Percentiles rank a stretch among this genome's conserved stretches.
These are phyloP conservation scores for Ceratobasidium sp. DNA, from an alignment of 1,284 basidiomycete species.

Conservation along the genomic window DNA sequence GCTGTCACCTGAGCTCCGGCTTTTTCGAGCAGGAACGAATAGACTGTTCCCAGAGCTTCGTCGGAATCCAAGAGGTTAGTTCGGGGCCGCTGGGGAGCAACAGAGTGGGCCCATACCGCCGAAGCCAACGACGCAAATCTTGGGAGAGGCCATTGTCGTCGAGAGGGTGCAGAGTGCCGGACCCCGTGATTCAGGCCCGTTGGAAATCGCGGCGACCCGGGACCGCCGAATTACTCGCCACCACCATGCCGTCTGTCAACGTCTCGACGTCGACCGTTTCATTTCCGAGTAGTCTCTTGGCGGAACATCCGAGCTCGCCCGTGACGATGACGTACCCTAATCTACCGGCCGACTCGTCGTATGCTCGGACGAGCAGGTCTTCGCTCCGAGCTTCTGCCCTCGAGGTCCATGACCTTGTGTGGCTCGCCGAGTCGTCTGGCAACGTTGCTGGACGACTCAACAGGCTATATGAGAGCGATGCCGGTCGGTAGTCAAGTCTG, in stretches of 20 bases:
- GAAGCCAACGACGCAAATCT: conserved; percentile 52
- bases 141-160: conserved; percentile 28
- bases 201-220: conserved; percentile 19
- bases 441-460: conserved; percentile 39
- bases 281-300: conserved; percentile 30
- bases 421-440: conserved; percentile 45
- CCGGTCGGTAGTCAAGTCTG: conserved; percentile 17
- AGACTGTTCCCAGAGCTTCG: conserved; percentile 57
- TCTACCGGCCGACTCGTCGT: conserved; percentile 35
- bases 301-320: conserved; percentile 25
- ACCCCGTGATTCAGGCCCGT: conserved; percentile 22
- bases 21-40: conserved; percentile 55
- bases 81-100: background rate
- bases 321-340: conserved; percentile 25
- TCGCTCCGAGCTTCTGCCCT: conserved; percentile 43
- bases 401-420: conserved; percentile 40
- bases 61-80: background rate
- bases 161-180: background rate
- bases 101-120: conserved; percentile 48
- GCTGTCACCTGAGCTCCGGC: conserved; percentile 55
- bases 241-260: conserved; percentile 19
- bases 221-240: conserved; percentile 14
- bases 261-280: conserved; percentile 37
- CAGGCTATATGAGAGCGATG: conserved; percentile 40
- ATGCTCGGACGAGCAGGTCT: conserved; percentile 31